Evolutionary conservation across 2,329 filamentous ascomycete species (phyloP).

Genomic region (Emydomyces testavorans): DNA sequence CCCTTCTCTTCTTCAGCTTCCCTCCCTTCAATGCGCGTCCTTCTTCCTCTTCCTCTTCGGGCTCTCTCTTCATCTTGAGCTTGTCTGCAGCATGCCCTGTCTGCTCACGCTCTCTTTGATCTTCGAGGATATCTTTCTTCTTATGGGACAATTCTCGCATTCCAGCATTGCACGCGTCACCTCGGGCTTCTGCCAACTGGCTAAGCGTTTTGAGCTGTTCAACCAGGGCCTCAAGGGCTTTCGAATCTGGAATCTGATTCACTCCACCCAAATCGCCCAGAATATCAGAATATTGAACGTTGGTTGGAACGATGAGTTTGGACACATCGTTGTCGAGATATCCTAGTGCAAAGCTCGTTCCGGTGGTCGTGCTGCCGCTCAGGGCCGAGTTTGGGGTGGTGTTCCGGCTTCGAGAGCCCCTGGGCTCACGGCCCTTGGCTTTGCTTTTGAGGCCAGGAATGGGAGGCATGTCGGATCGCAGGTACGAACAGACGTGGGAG

Average conservation of each 20-base stretch:
- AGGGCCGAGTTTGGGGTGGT: constrained; percentile 49
- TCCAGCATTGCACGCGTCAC: constrained; percentile 47
- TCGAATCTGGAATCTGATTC: constrained; percentile 39
- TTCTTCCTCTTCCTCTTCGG: constrained; percentile 36
- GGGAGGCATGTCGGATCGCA: constrained; percentile 30
- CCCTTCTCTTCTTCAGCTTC: constrained; percentile 72
- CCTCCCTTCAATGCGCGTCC: constrained; percentile 41
- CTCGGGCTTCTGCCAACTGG: constrained; percentile 46
- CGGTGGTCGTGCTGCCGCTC: constrained; percentile 35
- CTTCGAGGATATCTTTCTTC: constrained; percentile 46
- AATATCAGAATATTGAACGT: constrained; percentile 46
- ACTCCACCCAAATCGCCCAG: constrained; percentile 44
- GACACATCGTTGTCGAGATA: constrained; percentile 46
- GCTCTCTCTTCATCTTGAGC: constrained; percentile 35
- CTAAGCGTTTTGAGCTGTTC: constrained; percentile 46
- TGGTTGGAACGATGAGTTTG: constrained; percentile 38
- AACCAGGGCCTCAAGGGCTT: constrained; percentile 40
- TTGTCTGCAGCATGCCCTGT: constrained; percentile 40
- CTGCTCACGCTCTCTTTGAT: constrained; percentile 39
- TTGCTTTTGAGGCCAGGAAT: constrained; percentile 39
- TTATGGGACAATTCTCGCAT: constrained; percentile 49
- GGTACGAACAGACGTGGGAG: too few relatives aligned
- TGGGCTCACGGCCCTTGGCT: constrained; percentile 42
- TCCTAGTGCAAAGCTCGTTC: constrained; percentile 29
- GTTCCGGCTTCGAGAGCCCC: constrained; percentile 49